Percentiles rank a stretch among this genome's conserved stretches.
Evolutionary conservation across 2,329 filamentous ascomycete genomes (phyloP).

Genomic region (Truncatella angustata): DNA sequence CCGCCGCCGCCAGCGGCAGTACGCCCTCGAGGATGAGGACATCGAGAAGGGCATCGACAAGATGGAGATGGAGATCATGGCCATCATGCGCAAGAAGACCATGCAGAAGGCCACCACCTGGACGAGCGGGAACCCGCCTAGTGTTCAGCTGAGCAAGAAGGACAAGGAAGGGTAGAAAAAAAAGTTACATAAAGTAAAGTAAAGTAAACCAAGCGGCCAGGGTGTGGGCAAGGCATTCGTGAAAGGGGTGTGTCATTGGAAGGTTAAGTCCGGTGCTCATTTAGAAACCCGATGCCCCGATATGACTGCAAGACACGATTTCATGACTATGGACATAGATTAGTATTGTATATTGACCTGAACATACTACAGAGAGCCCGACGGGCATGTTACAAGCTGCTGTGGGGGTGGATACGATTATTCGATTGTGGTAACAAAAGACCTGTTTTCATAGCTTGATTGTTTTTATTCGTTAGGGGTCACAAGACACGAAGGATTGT

Average conservation of each 20-base stretch:
- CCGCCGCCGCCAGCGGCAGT: constrained; percentile 45
- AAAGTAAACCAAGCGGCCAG: not conserved
- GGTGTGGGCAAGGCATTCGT: not conserved
- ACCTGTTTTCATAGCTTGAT: no score
- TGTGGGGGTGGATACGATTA: no score
- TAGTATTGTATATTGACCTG: not conserved
- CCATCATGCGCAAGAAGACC: constrained; percentile 53
- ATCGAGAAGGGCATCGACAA: constrained; percentile 53
- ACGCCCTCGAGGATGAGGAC: constrained; percentile 47
- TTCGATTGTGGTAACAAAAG: no score
- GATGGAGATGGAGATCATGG: constrained; percentile 58
- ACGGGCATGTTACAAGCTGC: no score
- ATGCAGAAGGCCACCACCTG: constrained; percentile 56
- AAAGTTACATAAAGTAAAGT: not conserved
- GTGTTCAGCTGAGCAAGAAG: constrained; percentile 12
- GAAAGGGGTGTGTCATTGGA: not conserved
- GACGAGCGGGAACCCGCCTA: constrained; percentile 33
- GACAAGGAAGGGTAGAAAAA: constrained; percentile 8
- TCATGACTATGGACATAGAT: not conserved
- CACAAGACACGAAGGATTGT: no score
- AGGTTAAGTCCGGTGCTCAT: not conserved
- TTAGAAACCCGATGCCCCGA: no score
- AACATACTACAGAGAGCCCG: no score
- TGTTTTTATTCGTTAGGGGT: no score
- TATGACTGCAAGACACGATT: not conserved